Base-by-base conservation (phyloP, 2,329 filamentous ascomycete genomes). In the Pseudopithomyces chartarum region DNA sequence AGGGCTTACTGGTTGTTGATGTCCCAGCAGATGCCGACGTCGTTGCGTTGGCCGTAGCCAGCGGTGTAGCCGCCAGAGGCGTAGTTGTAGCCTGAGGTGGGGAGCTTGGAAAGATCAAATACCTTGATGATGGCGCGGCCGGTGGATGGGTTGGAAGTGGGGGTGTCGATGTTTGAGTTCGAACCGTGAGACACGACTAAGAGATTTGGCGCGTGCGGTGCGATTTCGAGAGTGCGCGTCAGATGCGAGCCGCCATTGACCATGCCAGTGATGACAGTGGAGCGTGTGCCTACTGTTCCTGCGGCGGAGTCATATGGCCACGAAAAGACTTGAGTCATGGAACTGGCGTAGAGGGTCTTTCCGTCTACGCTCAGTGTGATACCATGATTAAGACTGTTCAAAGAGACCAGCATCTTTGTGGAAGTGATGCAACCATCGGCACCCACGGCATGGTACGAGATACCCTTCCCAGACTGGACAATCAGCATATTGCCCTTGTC, bases 41-140 rank as follows among this genome's bases (percentile, higher is more conserved):
- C 86, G 69, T 92, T 91, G 49, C 88, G 82, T 58, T 92, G 78
- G 5, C 89, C 89, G 85, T 88, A 91, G 10, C 87, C 84, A 64
- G 69, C 76, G 63, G 76, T 73, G 23, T 77, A 70, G 13, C 82
- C 82, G 13, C 79, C 78, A 46, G 79, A 87, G 59, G 83, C 75
- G 67, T 80, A 83, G 56, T 81, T 76, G 59, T 82, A 81, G 8
- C 68, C 68, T 19, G 67, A 70, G 34, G 71, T 73, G 13, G 72
- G 67, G 23, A 73, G 42, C 42, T 77, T 74, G 49, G 66, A 76
- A 48, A 85, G 67, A 61, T 84, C 79, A 68, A 85, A 87, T 46
- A 84, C 84, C 60, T 86, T 87, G 66, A 92, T 82, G 67, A 90
- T 87, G 23, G 85, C 84, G 63, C 84, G 82, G 6, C 87, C 89